Evolutionary conservation across 805 yeast species (phyloP).

Genomic region (Ogataea nonfermentans): DNA sequence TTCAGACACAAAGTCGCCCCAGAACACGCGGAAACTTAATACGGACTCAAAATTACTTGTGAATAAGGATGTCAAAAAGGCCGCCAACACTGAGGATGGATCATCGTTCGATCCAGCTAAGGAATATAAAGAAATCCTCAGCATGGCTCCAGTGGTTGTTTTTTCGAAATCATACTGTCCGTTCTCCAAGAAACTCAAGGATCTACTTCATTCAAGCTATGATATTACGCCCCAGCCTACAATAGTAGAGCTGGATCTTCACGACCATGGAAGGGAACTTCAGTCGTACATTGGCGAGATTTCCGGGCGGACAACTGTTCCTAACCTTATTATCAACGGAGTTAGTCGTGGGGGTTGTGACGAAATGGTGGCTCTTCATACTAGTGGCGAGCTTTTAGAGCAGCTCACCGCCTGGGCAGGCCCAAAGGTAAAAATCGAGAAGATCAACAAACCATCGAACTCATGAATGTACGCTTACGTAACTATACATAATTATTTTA

Average conservation of each 20-base stretch:
- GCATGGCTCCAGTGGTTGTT: conserved; percentile 62
- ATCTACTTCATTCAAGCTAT: conserved; percentile 59
- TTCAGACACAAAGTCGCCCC: neutral
- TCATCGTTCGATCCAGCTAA: conserved; percentile 45
- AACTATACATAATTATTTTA: neutral
- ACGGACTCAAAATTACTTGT: neutral
- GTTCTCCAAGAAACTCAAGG: conserved; percentile 68
- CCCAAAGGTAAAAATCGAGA: conserved; percentile 46
- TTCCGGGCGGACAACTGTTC: conserved; percentile 86
- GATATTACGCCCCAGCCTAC: conserved; percentile 68
- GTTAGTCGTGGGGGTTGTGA: conserved; percentile 85
- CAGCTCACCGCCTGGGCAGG: conserved; percentile 64
- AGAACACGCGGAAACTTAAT: neutral
- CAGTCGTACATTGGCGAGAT: conserved; percentile 66
- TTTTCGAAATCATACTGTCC: conserved; percentile 72
- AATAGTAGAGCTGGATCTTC: conserved; percentile 80
- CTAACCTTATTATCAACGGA: conserved; percentile 77
- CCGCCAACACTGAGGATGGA: neutral
- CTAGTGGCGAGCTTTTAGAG: conserved; percentile 50
- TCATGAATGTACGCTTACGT: conserved; percentile 20
- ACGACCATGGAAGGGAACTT: conserved; percentile 68
- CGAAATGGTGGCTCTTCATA: conserved; percentile 66
- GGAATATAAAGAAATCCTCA: conserved; percentile 56
- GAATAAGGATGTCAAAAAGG: conserved; percentile 1
- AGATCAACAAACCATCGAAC: conserved; percentile 58